Conservation (phyloP, 1,139 yeast genomes). For the Suhomyces guaymorum region DNA sequence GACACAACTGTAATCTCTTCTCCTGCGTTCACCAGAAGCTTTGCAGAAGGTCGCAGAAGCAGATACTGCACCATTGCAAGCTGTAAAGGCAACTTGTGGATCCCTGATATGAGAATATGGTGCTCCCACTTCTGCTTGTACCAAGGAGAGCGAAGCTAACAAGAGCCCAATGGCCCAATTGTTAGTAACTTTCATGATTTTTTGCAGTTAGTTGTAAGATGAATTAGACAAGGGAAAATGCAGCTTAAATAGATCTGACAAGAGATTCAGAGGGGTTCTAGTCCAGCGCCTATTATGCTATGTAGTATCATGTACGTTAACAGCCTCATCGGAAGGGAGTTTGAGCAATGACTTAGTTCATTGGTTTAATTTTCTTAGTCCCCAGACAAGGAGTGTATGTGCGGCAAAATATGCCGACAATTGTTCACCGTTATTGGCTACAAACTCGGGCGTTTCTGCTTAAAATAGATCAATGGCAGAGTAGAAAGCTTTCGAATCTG, state of each 20-base stretch:
- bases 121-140: background rate
- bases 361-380: too few species aligned
- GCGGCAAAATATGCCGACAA: too few species aligned
- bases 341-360: too few species aligned
- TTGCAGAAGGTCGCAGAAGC: conserved; percentile 1
- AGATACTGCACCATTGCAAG: background rate
- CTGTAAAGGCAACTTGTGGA: background rate
- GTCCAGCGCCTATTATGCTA: too few species aligned
- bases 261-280: too few species aligned
- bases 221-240: background rate
- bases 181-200: background rate
- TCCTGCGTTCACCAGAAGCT: background rate
- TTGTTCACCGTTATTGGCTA: too few species aligned
- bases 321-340: too few species aligned
- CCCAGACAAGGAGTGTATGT: too few species aligned
- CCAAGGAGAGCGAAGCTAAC: background rate
- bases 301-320: too few species aligned
- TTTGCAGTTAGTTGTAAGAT: background rate
- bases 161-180: background rate
- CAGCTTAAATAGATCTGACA: background rate
- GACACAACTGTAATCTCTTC: conserved; percentile 1
- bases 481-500: too few species aligned
- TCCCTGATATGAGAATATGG: background rate
- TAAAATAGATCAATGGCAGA: too few species aligned
- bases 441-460: too few species aligned